These are phyloP conservation scores for Hibiscus syriacus DNA, from an alignment of 345 rosid genomes.

Conservation along the genomic window DNA sequence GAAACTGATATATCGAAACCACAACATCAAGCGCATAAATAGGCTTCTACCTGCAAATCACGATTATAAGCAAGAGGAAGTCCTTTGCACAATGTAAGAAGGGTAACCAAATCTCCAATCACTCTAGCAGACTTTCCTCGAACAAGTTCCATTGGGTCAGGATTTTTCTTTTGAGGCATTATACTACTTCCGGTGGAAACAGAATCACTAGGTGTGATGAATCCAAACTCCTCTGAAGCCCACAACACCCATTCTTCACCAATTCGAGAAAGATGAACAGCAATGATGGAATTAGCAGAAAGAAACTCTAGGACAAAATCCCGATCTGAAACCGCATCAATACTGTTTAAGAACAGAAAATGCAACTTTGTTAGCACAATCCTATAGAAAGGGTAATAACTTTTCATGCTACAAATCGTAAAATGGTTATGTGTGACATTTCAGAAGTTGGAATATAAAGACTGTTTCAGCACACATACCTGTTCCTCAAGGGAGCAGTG, in stretches of 20 bases:
- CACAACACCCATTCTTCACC: slow-evolving; percentile 99
- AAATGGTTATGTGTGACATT: not conserved
- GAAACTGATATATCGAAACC: not conserved
- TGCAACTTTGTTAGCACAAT: not conserved
- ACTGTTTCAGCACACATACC: slow-evolving; percentile 35
- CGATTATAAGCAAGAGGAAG: slow-evolving; percentile 96
- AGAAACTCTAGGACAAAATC: slow-evolving; percentile 86
- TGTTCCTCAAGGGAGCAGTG: slow-evolving; percentile 84
- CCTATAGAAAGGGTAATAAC: not conserved
- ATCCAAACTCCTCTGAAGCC: slow-evolving; percentile 98
- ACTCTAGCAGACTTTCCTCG: slow-evolving; percentile 90
- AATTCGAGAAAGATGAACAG: slow-evolving; percentile 79
- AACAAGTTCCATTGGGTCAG: slow-evolving; percentile 98
- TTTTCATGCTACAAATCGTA: not conserved
- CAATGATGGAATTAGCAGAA: slow-evolving; percentile 66
- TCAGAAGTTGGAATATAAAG: not conserved
- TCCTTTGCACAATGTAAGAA: slow-evolving; percentile 87
- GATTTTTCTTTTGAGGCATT: slow-evolving; percentile 99
- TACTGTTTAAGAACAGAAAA: slow-evolving; percentile 33
- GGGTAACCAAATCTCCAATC: slow-evolving; percentile 74
- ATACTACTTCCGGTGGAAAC: slow-evolving; percentile 97
- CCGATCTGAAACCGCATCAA: slow-evolving; percentile 95
- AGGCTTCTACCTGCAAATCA: slow-evolving; percentile 60
- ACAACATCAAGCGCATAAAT: not conserved
- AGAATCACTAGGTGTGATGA: slow-evolving; percentile 76